phyloP scores from a whole-genome alignment of 2,329 filamentous ascomycete genomes.

The Macrophomina pseudophaseolina region DNA sequence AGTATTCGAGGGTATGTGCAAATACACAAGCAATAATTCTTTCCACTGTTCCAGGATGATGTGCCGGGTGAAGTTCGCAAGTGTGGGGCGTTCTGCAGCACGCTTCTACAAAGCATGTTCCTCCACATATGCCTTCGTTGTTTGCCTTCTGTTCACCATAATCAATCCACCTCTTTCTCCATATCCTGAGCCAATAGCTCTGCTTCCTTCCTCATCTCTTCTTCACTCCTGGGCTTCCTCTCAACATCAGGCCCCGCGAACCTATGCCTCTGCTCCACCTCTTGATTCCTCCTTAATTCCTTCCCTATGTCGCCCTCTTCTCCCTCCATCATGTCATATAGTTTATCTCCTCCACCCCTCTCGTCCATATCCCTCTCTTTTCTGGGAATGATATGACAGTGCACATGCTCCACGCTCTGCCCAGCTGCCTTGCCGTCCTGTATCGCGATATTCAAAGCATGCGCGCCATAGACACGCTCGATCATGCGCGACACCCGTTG shows the following conservation, averaged over 20 bases:
- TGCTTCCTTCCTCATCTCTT: slow-evolving; percentile 83
- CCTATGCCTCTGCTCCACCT: slow-evolving; percentile 54
- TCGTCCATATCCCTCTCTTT: slow-evolving; percentile 62
- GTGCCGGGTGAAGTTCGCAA: neutral
- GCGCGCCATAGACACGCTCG: slow-evolving; percentile 63
- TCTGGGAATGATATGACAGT: slow-evolving; percentile 88
- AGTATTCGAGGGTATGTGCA: neutral
- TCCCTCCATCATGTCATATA: slow-evolving; percentile 83
- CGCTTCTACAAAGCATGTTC: neutral
- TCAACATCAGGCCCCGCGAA: slow-evolving; percentile 77
- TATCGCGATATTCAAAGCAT: slow-evolving; percentile 90
- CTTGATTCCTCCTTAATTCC: slow-evolving; percentile 64
- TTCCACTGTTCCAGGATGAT: neutral
- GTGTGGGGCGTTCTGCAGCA: neutral
- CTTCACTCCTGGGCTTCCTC: slow-evolving; percentile 67
- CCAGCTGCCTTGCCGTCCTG: slow-evolving; percentile 91
- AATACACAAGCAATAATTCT: neutral
- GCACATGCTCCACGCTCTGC: slow-evolving; percentile 91
- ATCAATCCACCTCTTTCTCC: slow-evolving; percentile 45
- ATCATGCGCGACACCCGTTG: slow-evolving; percentile 82
- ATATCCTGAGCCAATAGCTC: slow-evolving; percentile 65
- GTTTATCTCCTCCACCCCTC: slow-evolving; percentile 67
- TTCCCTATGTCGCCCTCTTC: slow-evolving; percentile 84
- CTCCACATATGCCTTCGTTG: neutral
- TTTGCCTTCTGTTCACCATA: neutral